phyloP scores from a whole-genome alignment of 805 yeast genomes.

The Yamadazyma sp. region DNA sequence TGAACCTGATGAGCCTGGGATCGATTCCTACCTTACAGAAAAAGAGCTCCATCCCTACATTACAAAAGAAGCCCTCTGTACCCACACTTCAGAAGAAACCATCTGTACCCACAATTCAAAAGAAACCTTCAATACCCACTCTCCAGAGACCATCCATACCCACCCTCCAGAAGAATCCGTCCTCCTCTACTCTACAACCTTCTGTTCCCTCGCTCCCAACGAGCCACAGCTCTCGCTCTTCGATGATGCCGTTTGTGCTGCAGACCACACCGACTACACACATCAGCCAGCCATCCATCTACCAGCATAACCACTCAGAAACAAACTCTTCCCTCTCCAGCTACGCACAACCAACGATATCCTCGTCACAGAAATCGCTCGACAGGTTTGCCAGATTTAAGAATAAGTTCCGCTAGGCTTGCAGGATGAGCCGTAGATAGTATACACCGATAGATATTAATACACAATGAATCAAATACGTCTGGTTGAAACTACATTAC shows the following conservation, averaged over 20 bases:
- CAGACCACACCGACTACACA: constrained; percentile 10
- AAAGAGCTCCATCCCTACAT: constrained; percentile 16
- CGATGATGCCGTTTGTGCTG: constrained; percentile 15
- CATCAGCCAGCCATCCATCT: constrained; percentile 4
- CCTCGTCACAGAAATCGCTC: constrained; percentile 40
- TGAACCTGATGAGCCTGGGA: constrained; percentile 13
- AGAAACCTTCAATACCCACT: constrained; percentile 14
- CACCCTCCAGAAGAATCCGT: constrained; percentile 14
- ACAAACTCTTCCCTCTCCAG: constrained; percentile 2
- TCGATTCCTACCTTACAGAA: constrained; percentile 16
- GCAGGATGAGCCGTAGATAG: no score
- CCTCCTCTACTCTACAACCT: constrained; percentile 17
- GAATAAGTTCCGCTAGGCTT: constrained; percentile 25
- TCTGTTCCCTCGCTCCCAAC: constrained; percentile 19
- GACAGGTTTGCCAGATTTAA: constrained; percentile 36
- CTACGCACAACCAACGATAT: constrained; percentile 41
- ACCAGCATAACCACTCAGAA: constrained; percentile 1
- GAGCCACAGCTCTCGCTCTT: constrained; percentile 14
- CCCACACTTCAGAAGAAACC: constrained; percentile 19
- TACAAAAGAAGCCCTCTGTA: constrained; percentile 19
- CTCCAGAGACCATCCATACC: constrained; percentile 20
- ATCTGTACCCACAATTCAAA: constrained; percentile 19
- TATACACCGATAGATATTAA: background rate
- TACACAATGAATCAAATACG: background rate
- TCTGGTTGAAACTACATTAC: no score